phyloP scores from a whole-genome alignment of 805 yeast species.

The Suhomyces emberorum region DNA sequence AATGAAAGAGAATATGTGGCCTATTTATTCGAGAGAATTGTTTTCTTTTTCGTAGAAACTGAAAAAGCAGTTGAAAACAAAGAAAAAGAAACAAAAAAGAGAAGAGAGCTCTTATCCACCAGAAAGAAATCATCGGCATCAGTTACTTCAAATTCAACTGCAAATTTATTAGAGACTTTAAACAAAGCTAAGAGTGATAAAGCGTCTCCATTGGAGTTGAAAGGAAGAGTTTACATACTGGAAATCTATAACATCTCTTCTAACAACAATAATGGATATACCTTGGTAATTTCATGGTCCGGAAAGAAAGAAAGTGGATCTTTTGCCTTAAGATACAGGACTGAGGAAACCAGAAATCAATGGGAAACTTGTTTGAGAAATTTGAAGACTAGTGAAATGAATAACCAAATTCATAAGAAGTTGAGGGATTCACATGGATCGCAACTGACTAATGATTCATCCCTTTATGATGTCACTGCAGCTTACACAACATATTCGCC shows the following conservation, averaged over 20 bases:
- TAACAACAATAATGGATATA: constrained; percentile 46
- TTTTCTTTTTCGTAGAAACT: constrained; percentile 44
- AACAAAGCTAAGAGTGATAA: constrained; percentile 26
- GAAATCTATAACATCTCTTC: constrained; percentile 47
- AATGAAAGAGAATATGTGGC: constrained; percentile 86
- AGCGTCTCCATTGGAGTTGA: constrained; percentile 47
- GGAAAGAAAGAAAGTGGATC: constrained; percentile 85
- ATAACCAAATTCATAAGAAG: constrained; percentile 33
- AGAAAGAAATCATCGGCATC: constrained; percentile 50
- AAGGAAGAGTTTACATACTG: constrained; percentile 79
- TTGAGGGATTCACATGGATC: constrained; percentile 34
- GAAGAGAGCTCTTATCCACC: constrained; percentile 41
- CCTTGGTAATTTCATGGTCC: constrained; percentile 71
- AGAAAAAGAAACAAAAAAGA: constrained; percentile 32
- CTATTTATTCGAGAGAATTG: constrained; percentile 72
- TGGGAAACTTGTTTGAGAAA: constrained; percentile 71
- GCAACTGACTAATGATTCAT: constrained; percentile 21
- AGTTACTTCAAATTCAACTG: constrained; percentile 35
- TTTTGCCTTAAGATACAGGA: constrained; percentile 75
- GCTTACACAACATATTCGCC: constrained; percentile 10
- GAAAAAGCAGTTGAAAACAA: constrained; percentile 13
- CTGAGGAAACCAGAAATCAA: constrained; percentile 77
- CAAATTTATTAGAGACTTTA: constrained; percentile 34
- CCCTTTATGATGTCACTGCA: constrained; percentile 20
- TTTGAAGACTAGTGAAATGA: constrained; percentile 43